Evolutionary conservation across 2,329 filamentous ascomycete genomes (phyloP).

Genomic region (Ascochyta pisi): DNA sequence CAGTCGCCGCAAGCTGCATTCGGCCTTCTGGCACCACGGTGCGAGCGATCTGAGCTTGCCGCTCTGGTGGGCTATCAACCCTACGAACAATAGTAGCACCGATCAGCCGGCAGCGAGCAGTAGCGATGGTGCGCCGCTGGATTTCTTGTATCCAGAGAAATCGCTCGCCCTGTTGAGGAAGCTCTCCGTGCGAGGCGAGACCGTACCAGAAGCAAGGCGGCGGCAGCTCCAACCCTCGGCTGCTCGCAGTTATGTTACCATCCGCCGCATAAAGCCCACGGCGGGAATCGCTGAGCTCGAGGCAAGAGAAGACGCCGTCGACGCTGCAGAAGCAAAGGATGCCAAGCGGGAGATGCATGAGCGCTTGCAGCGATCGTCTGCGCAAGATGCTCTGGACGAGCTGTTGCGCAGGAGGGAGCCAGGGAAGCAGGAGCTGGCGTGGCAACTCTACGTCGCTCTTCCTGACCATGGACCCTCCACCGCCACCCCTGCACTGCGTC

Average conservation of each 20-base stretch:
- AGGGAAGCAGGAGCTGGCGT: constrained; percentile 42
- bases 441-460: constrained; percentile 48
- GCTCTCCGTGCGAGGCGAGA: constrained; percentile 27
- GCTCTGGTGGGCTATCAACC: constrained; percentile 34
- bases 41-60: constrained; percentile 55
- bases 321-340: constrained; percentile 17
- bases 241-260: constrained; percentile 4
- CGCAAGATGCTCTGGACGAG: constrained; percentile 27
- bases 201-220: background rate
- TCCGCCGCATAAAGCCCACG: background rate
- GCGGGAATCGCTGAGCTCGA: background rate
- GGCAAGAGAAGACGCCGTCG: constrained; percentile 10
- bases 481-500: constrained; percentile 17
- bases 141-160: constrained; percentile 58
- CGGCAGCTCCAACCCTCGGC: background rate
- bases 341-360: constrained; percentile 29
- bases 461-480: constrained; percentile 9
- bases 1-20: constrained; percentile 60
- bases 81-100: constrained; percentile 10
- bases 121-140: constrained; percentile 43
- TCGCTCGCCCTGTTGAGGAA: constrained; percentile 50
- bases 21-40: constrained; percentile 63
- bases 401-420: constrained; percentile 22
- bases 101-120: constrained; percentile 9
- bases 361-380: constrained; percentile 23